These are phyloP conservation scores for Hericium alpestre DNA, from an alignment of 768 basidiomycete species.

Conservation along the genomic window DNA sequence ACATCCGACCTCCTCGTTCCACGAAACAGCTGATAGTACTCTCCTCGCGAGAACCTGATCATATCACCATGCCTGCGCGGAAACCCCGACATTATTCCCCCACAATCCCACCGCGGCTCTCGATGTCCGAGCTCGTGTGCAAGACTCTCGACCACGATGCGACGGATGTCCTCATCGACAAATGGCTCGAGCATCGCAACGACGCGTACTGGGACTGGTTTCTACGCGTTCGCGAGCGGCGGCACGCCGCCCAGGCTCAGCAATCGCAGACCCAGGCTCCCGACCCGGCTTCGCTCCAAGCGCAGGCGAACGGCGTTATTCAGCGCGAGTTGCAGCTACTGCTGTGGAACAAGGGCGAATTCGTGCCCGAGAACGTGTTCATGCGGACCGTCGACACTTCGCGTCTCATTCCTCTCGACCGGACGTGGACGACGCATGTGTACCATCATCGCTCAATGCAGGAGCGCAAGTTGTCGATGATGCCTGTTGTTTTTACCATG, in stretches of 20 bases:
- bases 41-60: not conserved
- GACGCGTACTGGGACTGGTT: slow-evolving; percentile 76
- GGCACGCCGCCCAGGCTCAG: slow-evolving; percentile 34
- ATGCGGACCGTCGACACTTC: slow-evolving; percentile 71
- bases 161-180: slow-evolving; percentile 72
- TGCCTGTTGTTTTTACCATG: slow-evolving; percentile 76
- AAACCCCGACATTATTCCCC: slow-evolving; percentile 41
- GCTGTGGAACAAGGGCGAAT: slow-evolving; percentile 56
- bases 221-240: slow-evolving; percentile 54
- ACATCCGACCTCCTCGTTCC: not conserved
- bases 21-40: not conserved
- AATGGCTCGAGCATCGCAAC: slow-evolving; percentile 72
- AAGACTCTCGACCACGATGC: slow-evolving; percentile 69
- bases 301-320: slow-evolving; percentile 27
- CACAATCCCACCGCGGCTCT: slow-evolving; percentile 52
- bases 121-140: slow-evolving; percentile 71
- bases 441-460: slow-evolving; percentile 71
- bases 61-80: slow-evolving; percentile 8
- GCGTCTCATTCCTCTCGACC: slow-evolving; percentile 67
- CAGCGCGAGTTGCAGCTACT: slow-evolving; percentile 29
- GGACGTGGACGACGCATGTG: slow-evolving; percentile 75
- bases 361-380: slow-evolving; percentile 71
- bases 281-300: not conserved
- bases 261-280: not conserved
- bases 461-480: slow-evolving; percentile 63